These are phyloP conservation scores for Parastagonospora nodorum DNA, from an alignment of 2,329 filamentous ascomycete species.

Conservation along the genomic window DNA sequence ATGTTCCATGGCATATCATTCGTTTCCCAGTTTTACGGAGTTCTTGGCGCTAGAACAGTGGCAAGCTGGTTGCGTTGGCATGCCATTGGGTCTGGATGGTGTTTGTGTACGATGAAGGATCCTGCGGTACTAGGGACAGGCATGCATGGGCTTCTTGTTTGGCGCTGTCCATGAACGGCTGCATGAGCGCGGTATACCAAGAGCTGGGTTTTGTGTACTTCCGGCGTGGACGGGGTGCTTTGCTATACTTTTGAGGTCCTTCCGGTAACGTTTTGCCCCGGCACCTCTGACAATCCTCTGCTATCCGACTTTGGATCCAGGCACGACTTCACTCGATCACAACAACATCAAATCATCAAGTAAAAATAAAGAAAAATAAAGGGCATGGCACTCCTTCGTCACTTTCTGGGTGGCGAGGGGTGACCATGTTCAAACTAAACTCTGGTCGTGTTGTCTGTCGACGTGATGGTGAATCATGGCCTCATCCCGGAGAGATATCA, in stretches of 20 bases:
- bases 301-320: conserved; percentile 28
- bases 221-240: conserved; percentile 17
- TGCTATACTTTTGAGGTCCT: conserved; percentile 9
- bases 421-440: conserved; percentile 35
- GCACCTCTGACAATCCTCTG: conserved; percentile 22
- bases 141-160: conserved; percentile 1
- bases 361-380: conserved; percentile 40
- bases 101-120: conserved; percentile 13
- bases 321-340: conserved; percentile 26
- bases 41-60: conserved; percentile 18
- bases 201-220: conserved; percentile 13
- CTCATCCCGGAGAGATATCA: neutral
- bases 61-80: conserved; percentile 12
- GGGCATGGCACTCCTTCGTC: conserved; percentile 39
- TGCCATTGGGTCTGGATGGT: conserved; percentile 13
- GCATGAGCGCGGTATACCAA: conserved; percentile 13
- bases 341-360: conserved; percentile 19
- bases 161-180: conserved; percentile 18
- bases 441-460: neutral
- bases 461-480: conserved; percentile 10
- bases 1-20: conserved; percentile 23
- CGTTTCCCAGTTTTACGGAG: conserved; percentile 19
- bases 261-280: conserved; percentile 22
- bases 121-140: neutral
- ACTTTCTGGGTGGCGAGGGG: conserved; percentile 17